A percentile compares a stretch with the other conserved stretches of the same genome.
phyloP scores from a whole-genome alignment of 78 protist genomes.

The Dictyostelium brefeldianum region DNA sequence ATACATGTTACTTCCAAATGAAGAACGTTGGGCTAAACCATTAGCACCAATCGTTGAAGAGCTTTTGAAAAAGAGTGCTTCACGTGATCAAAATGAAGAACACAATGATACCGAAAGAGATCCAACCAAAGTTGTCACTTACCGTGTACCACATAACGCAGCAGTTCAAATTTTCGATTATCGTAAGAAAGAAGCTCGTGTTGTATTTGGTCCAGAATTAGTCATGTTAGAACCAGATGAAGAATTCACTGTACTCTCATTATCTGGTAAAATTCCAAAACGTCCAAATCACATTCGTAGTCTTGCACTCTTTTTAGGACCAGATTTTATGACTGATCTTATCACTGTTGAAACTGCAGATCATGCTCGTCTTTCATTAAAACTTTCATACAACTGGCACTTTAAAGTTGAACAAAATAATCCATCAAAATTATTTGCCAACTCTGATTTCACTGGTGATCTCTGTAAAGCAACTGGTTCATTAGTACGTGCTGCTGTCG shows the following conservation, averaged over 20 bases:
- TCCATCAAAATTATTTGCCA: conserved; percentile 81
- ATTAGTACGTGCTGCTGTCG: conserved; percentile 90
- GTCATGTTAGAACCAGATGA: conserved; percentile 93
- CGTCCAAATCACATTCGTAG: conserved; percentile 80
- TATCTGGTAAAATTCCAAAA: conserved; percentile 92
- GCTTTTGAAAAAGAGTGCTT: conserved; percentile 54
- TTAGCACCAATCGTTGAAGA: conserved; percentile 88
- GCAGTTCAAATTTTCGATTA: conserved; percentile 93
- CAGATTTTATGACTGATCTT: conserved; percentile 94
- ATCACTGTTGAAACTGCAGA: conserved; percentile 92
- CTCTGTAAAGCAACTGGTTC: conserved; percentile 92
- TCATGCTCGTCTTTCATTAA: conserved; percentile 91
- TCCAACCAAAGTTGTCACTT: conserved; percentile 88
- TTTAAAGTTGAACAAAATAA: conserved; percentile 71
- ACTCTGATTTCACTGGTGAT: conserved; percentile 92
- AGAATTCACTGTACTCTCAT: conserved; percentile 89
- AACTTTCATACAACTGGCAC: conserved; percentile 93
- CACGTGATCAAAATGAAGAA: conserved; percentile 79
- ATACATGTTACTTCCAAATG: conserved; percentile 89
- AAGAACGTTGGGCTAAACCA: conserved; percentile 92
- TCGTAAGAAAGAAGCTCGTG: conserved; percentile 88
- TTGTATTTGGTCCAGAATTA: conserved; percentile 90
- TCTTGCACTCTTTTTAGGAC: conserved; percentile 88
- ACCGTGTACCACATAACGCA: conserved; percentile 92
- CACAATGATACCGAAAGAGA: conserved; percentile 79